Base-by-base conservation (phyloP, 2,329 filamentous ascomycete species). In the Samsoniella hepiali region DNA sequence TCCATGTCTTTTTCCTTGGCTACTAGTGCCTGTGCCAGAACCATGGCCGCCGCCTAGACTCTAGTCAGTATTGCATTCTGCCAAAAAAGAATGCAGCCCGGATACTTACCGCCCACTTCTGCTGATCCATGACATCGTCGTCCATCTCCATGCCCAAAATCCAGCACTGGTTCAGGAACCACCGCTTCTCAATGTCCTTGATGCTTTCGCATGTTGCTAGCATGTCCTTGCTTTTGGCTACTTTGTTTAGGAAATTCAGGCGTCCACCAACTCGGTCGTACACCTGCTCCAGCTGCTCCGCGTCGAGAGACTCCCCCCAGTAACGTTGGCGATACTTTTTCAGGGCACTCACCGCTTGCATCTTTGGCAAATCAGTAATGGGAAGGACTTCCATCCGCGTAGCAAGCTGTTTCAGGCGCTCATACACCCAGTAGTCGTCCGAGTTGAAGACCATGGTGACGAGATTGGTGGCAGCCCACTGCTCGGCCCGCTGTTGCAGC, bases 351-450 rank as follows among this genome's bases (percentile, higher is more conserved):
- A 96, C 84, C 4, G 95, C 93, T 70, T 90, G 87, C 11, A 80
- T 74, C 73, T 93, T 97, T 58, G 90, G 86, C 7, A 99, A 80
- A 74, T 99, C 95, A 5, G 85, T 83, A 49, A 99, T 88, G 9
- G 92, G 87, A 44, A 96, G 88, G 5, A 99, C 90, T 72, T 97
- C 93, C 91, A 99, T 96, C 53, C 95, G 87, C 2, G 93, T 97
- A 3, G 93, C 91, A 64, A 97, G 89, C 73, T 91, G 89, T 80
- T 97, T 97, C 59, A 99, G 79, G 15, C 93, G 86, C 75, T 99
- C 95, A 71, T 97, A 98, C 0, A 99, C 91, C 95, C 95, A 99
- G 77, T 97, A 99, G 73, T 98, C 95, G 75, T 99, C 95, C 61
- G 88, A 93, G 77, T 97, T 98, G 78, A 99, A 93, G 40, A 99